Conservation (phyloP, 2,329 filamentous ascomycete species). For the Beauveria sp. region DNA sequence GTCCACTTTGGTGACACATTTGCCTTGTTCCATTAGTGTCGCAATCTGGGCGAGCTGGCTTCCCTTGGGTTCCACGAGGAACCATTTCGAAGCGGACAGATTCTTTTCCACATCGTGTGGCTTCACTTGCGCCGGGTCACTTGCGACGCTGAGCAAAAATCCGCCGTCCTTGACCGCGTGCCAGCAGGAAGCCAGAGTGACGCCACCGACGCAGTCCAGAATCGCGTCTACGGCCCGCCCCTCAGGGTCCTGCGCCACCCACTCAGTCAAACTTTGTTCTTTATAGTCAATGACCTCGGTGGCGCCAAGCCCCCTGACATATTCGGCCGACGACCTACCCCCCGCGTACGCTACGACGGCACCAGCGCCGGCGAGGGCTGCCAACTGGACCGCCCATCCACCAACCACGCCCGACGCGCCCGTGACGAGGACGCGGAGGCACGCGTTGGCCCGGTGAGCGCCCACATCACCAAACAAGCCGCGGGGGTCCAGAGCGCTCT, state of each 20-base stretch:
- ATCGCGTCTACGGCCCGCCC: constrained; percentile 26
- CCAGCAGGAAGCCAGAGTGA: constrained; percentile 26
- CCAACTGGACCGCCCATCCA: constrained; percentile 32
- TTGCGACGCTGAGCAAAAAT: constrained; percentile 25
- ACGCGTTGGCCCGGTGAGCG: constrained; percentile 21
- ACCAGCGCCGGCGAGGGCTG: constrained; percentile 25
- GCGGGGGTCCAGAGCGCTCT: constrained; percentile 23
- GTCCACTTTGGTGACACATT: constrained; percentile 27
- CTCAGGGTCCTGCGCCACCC: constrained; percentile 22
- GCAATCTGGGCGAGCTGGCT: constrained; percentile 27
- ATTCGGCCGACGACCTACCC: constrained; percentile 21
- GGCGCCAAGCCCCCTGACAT: constrained; percentile 26
- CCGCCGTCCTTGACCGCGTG: constrained; percentile 27
- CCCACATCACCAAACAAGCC: constrained; percentile 22
- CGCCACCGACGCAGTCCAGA: constrained; percentile 30
- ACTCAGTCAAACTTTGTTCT: constrained; percentile 21
- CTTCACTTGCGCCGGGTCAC: constrained; percentile 22
- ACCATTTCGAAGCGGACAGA: constrained; percentile 25
- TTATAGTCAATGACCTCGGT: constrained; percentile 31
- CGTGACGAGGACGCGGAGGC: constrained; percentile 29
- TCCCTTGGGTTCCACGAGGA: constrained; percentile 30
- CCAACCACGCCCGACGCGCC: constrained; percentile 33
- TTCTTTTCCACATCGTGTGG: constrained; percentile 23
- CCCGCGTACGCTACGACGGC: constrained; percentile 29
- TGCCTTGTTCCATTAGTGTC: constrained; percentile 26